A percentile compares a stretch with the other conserved stretches of the same genome.
These are phyloP conservation scores for Casaregolazyma lundiana DNA, from an alignment of 1,139 yeast species.

Conservation along the genomic window DNA sequence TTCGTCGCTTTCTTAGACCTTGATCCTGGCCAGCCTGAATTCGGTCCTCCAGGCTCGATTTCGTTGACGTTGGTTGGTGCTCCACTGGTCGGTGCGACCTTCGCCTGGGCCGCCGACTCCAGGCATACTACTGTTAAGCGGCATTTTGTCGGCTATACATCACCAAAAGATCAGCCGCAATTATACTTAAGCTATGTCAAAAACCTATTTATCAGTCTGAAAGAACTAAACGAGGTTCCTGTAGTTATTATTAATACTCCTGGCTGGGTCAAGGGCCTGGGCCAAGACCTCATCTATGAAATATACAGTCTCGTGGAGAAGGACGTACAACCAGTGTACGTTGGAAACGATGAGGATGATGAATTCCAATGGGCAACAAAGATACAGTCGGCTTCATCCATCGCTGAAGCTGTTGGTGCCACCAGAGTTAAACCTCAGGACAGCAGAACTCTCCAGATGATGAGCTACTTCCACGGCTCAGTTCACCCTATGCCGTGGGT, in stretches of 20 bases:
- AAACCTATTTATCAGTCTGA: slow-evolving; percentile 36
- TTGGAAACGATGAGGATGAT: slow-evolving; percentile 34
- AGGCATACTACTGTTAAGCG: slow-evolving; percentile 30
- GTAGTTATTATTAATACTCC: slow-evolving; percentile 71
- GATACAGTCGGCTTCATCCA: neutral
- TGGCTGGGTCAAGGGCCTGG: slow-evolving; percentile 93
- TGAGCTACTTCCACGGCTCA: slow-evolving; percentile 32
- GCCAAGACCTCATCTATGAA: slow-evolving; percentile 56
- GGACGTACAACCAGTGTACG: slow-evolving; percentile 49
- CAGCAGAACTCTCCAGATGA: slow-evolving; percentile 30
- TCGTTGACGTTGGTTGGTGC: slow-evolving; percentile 36
- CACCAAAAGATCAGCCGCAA: slow-evolving; percentile 68
- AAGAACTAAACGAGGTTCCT: slow-evolving; percentile 24
- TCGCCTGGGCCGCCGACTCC: slow-evolving; percentile 28
- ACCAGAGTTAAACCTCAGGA: slow-evolving; percentile 24
- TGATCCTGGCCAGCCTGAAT: slow-evolving; percentile 92
- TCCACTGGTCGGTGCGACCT: slow-evolving; percentile 32
- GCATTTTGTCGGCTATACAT: slow-evolving; percentile 61
- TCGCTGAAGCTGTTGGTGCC: neutral
- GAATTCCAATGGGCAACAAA: slow-evolving; percentile 3
- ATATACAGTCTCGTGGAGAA: slow-evolving; percentile 45
- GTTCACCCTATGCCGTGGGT: slow-evolving; percentile 10
- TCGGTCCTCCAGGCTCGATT: slow-evolving; percentile 65
- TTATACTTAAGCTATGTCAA: slow-evolving; percentile 47
- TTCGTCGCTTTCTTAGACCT: slow-evolving; percentile 56